phyloP scores from a whole-genome alignment of 257 asterid species.

The Forsythia viridissima region DNA sequence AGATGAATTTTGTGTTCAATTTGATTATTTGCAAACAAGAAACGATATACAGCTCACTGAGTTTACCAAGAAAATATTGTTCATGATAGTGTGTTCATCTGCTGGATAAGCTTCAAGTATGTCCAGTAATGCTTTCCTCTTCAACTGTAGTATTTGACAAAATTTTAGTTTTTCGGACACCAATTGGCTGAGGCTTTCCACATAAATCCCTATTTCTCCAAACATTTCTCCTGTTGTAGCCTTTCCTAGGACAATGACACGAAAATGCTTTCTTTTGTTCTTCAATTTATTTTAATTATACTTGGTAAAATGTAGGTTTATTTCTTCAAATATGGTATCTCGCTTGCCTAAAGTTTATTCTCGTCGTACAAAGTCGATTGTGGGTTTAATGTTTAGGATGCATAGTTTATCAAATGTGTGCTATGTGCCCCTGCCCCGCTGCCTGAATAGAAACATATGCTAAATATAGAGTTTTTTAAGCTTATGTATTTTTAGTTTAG shows the following conservation, averaged over 20 bases:
- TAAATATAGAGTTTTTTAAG: not conserved
- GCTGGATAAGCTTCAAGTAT: constrained; percentile 41
- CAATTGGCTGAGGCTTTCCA: constrained; percentile 44
- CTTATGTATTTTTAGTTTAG: not conserved
- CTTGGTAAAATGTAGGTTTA: no score
- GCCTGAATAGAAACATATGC: not conserved
- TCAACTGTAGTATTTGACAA: constrained; percentile 45
- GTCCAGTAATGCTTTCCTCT: constrained; percentile 35
- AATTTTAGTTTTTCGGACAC: constrained; percentile 47
- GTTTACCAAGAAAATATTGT: constrained; percentile 40
- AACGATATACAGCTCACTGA: not conserved
- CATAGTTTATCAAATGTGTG: no score
- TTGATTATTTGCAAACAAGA: not conserved
- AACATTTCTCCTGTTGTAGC: no score
- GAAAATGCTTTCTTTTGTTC: constrained; percentile 2
- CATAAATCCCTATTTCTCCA: constrained; percentile 53
- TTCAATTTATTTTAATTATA: no score
- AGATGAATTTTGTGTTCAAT: not conserved
- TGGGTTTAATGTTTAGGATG: no score
- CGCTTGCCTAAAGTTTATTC: no score
- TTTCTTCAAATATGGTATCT: no score
- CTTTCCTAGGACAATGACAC: constrained; percentile 34
- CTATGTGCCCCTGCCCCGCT: not conserved
- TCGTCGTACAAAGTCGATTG: no score
- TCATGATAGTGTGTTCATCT: constrained; percentile 39